Evolutionary conservation across 2,329 filamentous ascomycete species (phyloP).

Genomic region (Colletotrichum gloeosporioides): DNA sequence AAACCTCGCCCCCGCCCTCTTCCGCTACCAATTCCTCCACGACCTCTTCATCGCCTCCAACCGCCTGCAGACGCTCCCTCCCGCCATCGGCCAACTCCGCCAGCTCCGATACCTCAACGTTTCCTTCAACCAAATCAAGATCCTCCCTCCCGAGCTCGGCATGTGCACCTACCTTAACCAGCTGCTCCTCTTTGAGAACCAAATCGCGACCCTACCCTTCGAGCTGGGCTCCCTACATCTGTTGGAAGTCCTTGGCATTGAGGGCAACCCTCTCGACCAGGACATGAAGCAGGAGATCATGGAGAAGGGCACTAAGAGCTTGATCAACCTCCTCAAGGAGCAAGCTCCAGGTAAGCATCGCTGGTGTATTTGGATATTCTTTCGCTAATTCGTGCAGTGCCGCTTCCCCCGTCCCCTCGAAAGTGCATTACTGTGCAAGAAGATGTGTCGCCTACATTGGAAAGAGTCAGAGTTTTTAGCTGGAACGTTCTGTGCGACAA

Average conservation of each 20-base stretch:
- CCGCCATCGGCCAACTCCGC: slow-evolving; percentile 81
- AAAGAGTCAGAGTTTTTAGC: slow-evolving; percentile 84
- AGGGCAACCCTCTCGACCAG: slow-evolving; percentile 85
- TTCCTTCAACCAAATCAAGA: slow-evolving; percentile 84
- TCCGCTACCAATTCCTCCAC: slow-evolving; percentile 86
- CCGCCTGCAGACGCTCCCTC: slow-evolving; percentile 80
- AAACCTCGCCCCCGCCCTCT: slow-evolving; percentile 79
- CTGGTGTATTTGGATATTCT: neutral
- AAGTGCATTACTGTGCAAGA: slow-evolving; percentile 80
- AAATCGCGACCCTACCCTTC: slow-evolving; percentile 79
- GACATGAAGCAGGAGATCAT: slow-evolving; percentile 82
- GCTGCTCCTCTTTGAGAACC: slow-evolving; percentile 88
- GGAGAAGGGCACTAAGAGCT: slow-evolving; percentile 83
- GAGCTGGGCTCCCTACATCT: slow-evolving; percentile 90
- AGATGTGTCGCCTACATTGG: slow-evolving; percentile 61
- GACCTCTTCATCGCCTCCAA: slow-evolving; percentile 96
- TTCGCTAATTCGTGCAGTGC: slow-evolving; percentile 58
- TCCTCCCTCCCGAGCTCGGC: slow-evolving; percentile 87
- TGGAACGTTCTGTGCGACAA: slow-evolving; percentile 98
- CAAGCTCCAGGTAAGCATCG: slow-evolving; percentile 76
- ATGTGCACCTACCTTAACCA: slow-evolving; percentile 95
- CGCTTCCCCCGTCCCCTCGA: slow-evolving; percentile 77
- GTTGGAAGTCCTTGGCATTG: slow-evolving; percentile 87
- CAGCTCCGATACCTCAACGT: slow-evolving; percentile 84
- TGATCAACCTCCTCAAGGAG: slow-evolving; percentile 85